Evolutionary conservation across 1,284 basidiomycete genomes (phyloP), one percentile per base, ranked within the genome.

Genomic region (Ceratobasidium papillatum): DNA sequence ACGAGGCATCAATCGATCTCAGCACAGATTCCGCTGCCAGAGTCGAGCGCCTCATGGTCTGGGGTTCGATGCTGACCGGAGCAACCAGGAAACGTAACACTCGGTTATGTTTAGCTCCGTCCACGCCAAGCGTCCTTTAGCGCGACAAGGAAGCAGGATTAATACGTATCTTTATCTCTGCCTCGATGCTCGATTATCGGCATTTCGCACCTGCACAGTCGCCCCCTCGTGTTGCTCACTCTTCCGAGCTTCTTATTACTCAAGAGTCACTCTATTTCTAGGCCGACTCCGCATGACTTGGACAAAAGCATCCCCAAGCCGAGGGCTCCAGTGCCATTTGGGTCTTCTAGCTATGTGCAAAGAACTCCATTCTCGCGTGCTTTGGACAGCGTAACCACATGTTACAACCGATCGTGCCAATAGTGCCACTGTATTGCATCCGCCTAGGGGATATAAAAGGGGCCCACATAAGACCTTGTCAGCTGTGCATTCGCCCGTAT

Each of bases 371-470:
- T 22, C 27, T 45, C 41, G 62, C 27, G 45, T 49, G 62, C 62
- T 49, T 25, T 34, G 41, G 45, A 49, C 45, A 19, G 30, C n/a
- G 41, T 25, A 49, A 47, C 43, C 62, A 49, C 62, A 64, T 64
- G 62, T 30, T 41, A 17, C 25, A 27, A 14, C 25, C 17, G 32
- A 38, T 43, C 27, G 30, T 12, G 36, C 22, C 8, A 41, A 36
- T 34, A n/a, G 12, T 17, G 30, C 64, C 32, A 19, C 51, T 54
- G 41, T 54, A 38, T 54, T 54, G 64, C 64, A 54, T 68, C 64
- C 49, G 64, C 49, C 41, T 49, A 41, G 45, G 38, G 59, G n/a
- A 14, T 54, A 54, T 68, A 68, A 68, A 41, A 32, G 14, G 25
- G 49, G 49, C 32, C 34, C 54, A 14, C 19, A 34, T 14, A 19